Evolutionary conservation across 2,329 filamentous ascomycete species (phyloP).

Genomic region (Microdochium bolleyi): DNA sequence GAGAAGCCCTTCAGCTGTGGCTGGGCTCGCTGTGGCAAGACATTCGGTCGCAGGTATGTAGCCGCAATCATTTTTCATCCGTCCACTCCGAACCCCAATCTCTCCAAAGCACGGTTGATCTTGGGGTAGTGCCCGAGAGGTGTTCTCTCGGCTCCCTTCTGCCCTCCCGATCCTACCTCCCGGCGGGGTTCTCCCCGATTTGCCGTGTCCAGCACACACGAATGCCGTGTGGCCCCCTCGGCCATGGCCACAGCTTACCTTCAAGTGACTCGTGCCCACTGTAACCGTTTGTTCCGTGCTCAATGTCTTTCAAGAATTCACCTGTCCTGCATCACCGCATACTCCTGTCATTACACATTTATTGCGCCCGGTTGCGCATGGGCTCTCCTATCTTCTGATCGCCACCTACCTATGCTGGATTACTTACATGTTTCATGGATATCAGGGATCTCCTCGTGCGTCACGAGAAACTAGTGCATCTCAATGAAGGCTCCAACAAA

Average conservation of each 20-base stretch:
- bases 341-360: not conserved
- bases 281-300: not conserved
- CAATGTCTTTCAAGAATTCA: not conserved
- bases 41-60: constrained; percentile 53
- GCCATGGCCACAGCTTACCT: not conserved
- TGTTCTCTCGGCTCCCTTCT: constrained; percentile 2
- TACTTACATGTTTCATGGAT: constrained; percentile 31
- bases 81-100: constrained; percentile 4
- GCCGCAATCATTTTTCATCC: constrained; percentile 3
- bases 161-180: not conserved
- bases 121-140: constrained; percentile 1
- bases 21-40: constrained; percentile 54
- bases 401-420: not conserved
- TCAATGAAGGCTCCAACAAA: constrained; percentile 48
- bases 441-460: constrained; percentile 56
- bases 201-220: not conserved
- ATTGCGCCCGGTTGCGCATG: not conserved
- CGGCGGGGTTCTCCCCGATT: not conserved
- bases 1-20: constrained; percentile 55
- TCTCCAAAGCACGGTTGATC: constrained; percentile 6
- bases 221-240: not conserved
- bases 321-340: not conserved
- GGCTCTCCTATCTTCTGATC: not conserved
- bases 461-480: constrained; percentile 57
- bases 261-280: not conserved